Evolutionary conservation across 2,329 filamentous ascomycete genomes (phyloP), one percentile per base, ranked within the genome.

Genomic region (Claviceps monticola): DNA sequence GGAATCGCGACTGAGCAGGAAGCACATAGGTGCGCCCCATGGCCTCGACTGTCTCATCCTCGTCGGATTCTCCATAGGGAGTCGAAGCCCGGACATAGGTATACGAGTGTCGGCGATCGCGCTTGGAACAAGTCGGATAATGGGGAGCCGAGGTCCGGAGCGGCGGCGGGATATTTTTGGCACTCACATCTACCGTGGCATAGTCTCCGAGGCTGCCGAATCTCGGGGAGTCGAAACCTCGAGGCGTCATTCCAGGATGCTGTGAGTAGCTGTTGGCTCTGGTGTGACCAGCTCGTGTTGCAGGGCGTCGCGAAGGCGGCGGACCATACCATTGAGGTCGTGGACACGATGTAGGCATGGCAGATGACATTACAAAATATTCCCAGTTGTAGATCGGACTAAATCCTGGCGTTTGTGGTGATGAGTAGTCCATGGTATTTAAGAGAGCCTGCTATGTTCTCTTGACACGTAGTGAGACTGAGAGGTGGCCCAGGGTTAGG

Each of bases 111-210:
- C 74, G 75, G 61, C 76, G 75, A 65, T 78, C 74, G 67, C 70
- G 73, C 69, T 68, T 70, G 62, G 64, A 56, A 49, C 56, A 56
- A 55, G 59, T 57, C 57, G 62, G 61, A 58, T 58, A 63, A 58
- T 58, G 63, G 51, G 61, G 63, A 58, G 61, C 63, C 56, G 63
- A 65, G 56, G 60, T 62, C 60, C 67, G 67, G 63, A 68, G 68
- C 63, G 66, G 68, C 58, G 71, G 67, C 63, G 68, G 73, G 66
- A 70, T 74, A 67, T 68, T 62, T 68, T 75, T 75, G 61, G 68
- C 67, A 81, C 78, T 81, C 78, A 81, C 78, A 80, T 80, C 78
- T 70, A 75, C 76, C 69, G 78, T 80, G 69, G 75, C 77, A 72
- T 81, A 81, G 63, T 78, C 71, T 66, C 78, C 78, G 63, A 72